These are phyloP conservation scores for Candida andamanensis DNA, from an alignment of 805 yeast genomes.

Conservation along the genomic window DNA sequence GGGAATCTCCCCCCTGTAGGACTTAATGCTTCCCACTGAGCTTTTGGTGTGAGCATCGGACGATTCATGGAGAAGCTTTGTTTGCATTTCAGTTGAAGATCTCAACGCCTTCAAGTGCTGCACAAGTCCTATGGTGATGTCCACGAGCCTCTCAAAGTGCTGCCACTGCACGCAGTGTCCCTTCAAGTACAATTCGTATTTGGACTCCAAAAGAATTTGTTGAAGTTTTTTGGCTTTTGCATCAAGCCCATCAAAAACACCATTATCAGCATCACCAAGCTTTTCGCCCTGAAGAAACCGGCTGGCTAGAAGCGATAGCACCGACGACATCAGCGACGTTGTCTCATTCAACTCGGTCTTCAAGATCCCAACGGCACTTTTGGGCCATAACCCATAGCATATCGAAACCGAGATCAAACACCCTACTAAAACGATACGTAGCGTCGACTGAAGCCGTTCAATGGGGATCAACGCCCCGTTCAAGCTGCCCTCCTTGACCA, in stretches of 20 bases:
- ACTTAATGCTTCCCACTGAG: constrained; percentile 19
- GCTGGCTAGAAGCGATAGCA: constrained; percentile 42
- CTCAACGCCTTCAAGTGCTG: constrained; percentile 63
- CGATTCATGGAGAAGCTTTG: constrained; percentile 42
- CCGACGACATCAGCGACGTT: constrained; percentile 47
- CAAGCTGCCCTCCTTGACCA: constrained; percentile 68
- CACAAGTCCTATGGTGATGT: constrained; percentile 46
- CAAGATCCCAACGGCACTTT: constrained; percentile 45
- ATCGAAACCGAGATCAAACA: constrained; percentile 51
- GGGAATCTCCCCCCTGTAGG: constrained; percentile 14
- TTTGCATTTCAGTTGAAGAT: constrained; percentile 65
- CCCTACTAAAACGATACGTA: constrained; percentile 57
- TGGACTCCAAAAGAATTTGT: constrained; percentile 49
- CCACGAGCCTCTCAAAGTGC: constrained; percentile 42
- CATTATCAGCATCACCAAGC: constrained; percentile 34
- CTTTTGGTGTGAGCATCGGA: constrained; percentile 3
- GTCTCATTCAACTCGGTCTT: constrained; percentile 45
- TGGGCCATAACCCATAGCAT: constrained; percentile 64
- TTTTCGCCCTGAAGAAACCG: constrained; percentile 47
- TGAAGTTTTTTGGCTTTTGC: constrained; percentile 35
- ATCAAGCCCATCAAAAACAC: constrained; percentile 34
- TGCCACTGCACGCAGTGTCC: constrained; percentile 56
- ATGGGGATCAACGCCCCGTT: constrained; percentile 56
- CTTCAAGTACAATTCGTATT: constrained; percentile 49
- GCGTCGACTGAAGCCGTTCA: constrained; percentile 47